Evolutionary conservation across 805 yeast species (phyloP), one percentile per base, ranked within the genome.

Genomic region (Candida chauliodis): DNA sequence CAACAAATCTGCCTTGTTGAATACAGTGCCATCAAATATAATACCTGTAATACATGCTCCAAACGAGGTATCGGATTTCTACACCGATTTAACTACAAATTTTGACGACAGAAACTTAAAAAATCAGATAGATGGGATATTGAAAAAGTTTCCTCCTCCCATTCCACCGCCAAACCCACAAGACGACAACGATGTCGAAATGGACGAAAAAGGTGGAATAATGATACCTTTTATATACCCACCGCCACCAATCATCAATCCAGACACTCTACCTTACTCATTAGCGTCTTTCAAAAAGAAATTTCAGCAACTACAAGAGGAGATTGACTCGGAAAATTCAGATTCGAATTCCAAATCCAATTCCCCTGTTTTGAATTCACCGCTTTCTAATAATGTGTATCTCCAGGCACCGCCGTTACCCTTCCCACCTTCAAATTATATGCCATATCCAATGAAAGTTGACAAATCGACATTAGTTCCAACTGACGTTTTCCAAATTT

Each of bases 171-270:
- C 43, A 21, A 16, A 36, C 7, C 49, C 50, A 2, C 11, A 36
- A 6, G 37, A 37, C 15, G 11, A 19, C 6, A 9, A 15, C 10
- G 35, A 34, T 14, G 36, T 22, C 7, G 20, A 24, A 9, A 14
- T 37, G 15, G 38, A 38, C 10, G 39, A 39, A 17, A 23, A 17
- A 17, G 48, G 50, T 13, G 71, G 73, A 0, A 52, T 66, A 2
- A 64, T 66, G 71, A 59, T 68, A 7, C 74, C 74, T 9, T 66
- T 68, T 42, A 62, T 68, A 5, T 68, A 49, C 43, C 74, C 74
- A 2, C 65, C 71, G 8, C 67, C 72, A 4, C 73, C 73, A 4
- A 42, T 55, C 4, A 47, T 66, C 9, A 45, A 44, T 13, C 37
- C 30, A 23, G 54, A 49, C 29, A 34, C 30, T 11, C 41, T 53